Evolutionary conservation across 352 stramenopile species (phyloP).

Genomic region (Albugo candida): DNA sequence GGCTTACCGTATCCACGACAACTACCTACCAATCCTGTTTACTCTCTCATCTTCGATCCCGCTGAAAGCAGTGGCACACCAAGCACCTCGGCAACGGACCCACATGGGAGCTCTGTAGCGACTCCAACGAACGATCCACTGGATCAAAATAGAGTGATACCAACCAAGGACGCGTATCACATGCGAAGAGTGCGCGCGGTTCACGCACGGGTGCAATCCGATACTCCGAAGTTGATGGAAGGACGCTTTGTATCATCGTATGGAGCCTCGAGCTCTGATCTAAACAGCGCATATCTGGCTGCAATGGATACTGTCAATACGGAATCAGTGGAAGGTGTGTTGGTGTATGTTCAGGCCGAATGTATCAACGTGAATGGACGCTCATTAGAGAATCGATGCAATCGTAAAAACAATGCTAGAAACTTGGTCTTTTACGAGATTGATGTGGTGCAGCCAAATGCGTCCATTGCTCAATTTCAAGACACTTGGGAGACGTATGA

Average conservation of each 20-base stretch:
- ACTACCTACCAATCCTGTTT: no score
- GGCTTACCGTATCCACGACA: no score
- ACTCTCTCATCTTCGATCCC: no score
- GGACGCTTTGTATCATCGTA: constrained; percentile 40
- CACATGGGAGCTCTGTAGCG: no score
- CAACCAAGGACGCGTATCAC: constrained; percentile 25
- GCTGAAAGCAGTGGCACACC: no score
- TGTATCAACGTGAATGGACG: constrained; percentile 47
- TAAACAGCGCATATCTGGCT: constrained; percentile 34
- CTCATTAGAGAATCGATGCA: constrained; percentile 21
- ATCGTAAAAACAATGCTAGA: constrained; percentile 62
- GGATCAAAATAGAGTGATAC: no score
- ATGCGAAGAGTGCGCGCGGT: constrained; percentile 49
- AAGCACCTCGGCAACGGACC: constrained; percentile 1
- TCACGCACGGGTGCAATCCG: constrained; percentile 52
- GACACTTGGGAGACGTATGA: constrained; percentile 21
- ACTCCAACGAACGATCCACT: no score
- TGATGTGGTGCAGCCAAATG: constrained; percentile 53
- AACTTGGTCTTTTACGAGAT: constrained; percentile 75
- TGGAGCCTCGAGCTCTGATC: constrained; percentile 15
- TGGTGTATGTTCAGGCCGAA: constrained; percentile 70
- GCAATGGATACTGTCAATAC: constrained; percentile 62
- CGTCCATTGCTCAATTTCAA: constrained; percentile 44
- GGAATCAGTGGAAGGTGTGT: constrained; percentile 36
- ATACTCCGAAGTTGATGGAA: constrained; percentile 31